Base-by-base conservation (phyloP, 805 yeast species). In the Candida koratica region DNA sequence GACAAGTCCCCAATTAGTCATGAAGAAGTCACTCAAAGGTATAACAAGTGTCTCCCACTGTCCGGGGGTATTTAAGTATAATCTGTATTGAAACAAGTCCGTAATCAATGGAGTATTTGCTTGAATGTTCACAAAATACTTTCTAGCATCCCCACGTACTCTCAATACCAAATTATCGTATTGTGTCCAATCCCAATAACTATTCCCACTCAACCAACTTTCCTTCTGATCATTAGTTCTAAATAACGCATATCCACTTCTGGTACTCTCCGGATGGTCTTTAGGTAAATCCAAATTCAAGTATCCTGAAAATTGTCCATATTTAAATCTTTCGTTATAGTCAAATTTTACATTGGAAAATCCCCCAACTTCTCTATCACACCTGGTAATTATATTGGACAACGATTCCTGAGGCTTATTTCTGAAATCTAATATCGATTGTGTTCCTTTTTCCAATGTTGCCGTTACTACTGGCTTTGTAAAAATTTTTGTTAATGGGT, bases 41-140 rank as follows among this genome's bases (percentile, higher is more conserved):
- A 86, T 78, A 18, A 81, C 75, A 10, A 85, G 87, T 1, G 87
- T 81, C 53, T 86, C 93, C 95, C 95, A 85, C 43, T 77, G 68
- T 2, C 87, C 85, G 4, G 85, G 86, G 26, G 67, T 73, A 46
- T 77, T 75, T 45, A 83, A 60, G 48, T 84, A 86, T 44, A 86
- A 64, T 15, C 95, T 60, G 56, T 86, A 95, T 58, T 86, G 95
- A 58, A 77, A 86, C 44, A 86, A 62, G 57, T 86, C 95, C 2
- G 90, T 81, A 6, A 78, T 72, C 41, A 82, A 72, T 20, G 89
- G 81, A 1, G 87, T 77, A 50, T 84, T 86, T 9, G 90, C 81
- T 61, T 86, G 95, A 34, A 86, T 70, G 51, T 86, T 86, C 28
- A 86, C 79, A 56, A 82, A 73, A 56, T 83, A 86, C 56, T 80